Conservation (phyloP, 495 filamentous ascomycete species). For the Penicillium cinerascens region DNA sequence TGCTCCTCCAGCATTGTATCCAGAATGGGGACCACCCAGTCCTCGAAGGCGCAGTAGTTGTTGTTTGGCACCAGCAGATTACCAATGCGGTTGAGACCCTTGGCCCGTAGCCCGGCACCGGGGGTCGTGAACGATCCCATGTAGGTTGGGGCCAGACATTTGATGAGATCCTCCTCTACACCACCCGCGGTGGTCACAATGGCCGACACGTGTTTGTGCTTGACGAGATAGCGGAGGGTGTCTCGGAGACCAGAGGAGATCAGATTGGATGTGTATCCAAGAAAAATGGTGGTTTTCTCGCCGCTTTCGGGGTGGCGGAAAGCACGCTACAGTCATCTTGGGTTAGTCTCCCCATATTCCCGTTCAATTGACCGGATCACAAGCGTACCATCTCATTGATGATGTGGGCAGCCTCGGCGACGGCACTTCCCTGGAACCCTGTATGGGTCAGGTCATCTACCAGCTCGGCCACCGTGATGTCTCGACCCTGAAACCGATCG, state of each 20-base stretch:
- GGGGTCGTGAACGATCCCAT: constrained; percentile 75
- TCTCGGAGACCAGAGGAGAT: constrained; percentile 93
- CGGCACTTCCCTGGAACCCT: constrained; percentile 88
- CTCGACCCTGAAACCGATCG: constrained; percentile 65
- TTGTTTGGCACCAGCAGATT: constrained; percentile 94
- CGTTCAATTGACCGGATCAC: not conserved
- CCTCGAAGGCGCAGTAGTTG: constrained; percentile 96
- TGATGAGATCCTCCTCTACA: constrained; percentile 96
- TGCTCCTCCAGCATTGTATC: constrained; percentile 91
- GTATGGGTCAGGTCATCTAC: constrained; percentile 76
- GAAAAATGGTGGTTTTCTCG: constrained; percentile 82
- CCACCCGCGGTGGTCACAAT: constrained; percentile 97
- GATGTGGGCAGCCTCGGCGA: constrained; percentile 79
- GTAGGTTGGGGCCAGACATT: constrained; percentile 92
- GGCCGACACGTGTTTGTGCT: constrained; percentile 84
- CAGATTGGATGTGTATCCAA: constrained; percentile 94
- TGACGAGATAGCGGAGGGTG: constrained; percentile 84
- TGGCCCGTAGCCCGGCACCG: constrained; percentile 70
- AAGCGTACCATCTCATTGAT: constrained; percentile 87
- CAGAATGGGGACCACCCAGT: constrained; percentile 92
- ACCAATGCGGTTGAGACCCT: constrained; percentile 92
- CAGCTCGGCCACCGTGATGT: constrained; percentile 81
- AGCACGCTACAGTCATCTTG: constrained; percentile 52
- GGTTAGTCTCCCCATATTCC: not conserved
- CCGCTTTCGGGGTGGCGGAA: constrained; percentile 72